phyloP scores from a whole-genome alignment of 805 yeast genomes.

The Nakazawaea holstii region DNA sequence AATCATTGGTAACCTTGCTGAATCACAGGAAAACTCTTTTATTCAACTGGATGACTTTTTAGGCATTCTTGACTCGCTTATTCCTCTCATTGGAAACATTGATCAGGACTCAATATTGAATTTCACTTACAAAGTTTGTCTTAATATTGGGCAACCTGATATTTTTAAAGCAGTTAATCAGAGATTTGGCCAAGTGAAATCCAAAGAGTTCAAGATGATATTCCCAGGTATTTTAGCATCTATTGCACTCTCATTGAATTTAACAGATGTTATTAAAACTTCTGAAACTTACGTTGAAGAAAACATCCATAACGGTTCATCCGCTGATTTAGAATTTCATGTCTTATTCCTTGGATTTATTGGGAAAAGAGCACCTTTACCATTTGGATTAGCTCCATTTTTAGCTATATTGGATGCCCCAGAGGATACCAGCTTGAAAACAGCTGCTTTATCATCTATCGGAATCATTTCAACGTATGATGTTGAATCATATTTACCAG shows the following conservation, averaged over 20 bases:
- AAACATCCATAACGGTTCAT: background rate
- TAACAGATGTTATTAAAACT: conserved; percentile 9
- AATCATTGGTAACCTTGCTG: background rate
- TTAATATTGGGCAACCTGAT: background rate
- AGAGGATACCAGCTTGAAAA: conserved; percentile 29
- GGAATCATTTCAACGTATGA: conserved; percentile 43
- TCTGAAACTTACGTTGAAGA: conserved; percentile 1
- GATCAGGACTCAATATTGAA: background rate
- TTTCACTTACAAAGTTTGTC: background rate
- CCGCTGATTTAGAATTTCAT: conserved; percentile 2
- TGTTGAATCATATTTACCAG: conserved; percentile 30
- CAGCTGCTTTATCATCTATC: conserved; percentile 47
- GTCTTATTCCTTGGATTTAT: conserved; percentile 44
- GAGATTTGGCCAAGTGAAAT: background rate
- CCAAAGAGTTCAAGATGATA: background rate
- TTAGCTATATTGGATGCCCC: conserved; percentile 22
- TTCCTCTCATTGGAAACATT: background rate
- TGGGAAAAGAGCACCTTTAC: conserved; percentile 30
- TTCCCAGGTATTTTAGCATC: conserved; percentile 23
- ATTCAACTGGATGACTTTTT: background rate
- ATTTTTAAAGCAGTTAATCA: background rate
- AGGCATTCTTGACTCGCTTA: background rate
- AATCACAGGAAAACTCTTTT: background rate
- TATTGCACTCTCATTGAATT: conserved; percentile 20
- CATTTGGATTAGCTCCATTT: conserved; percentile 31